phyloP scores from a whole-genome alignment of 2,329 filamentous ascomycete species.

The Xylariaceae sp. region DNA sequence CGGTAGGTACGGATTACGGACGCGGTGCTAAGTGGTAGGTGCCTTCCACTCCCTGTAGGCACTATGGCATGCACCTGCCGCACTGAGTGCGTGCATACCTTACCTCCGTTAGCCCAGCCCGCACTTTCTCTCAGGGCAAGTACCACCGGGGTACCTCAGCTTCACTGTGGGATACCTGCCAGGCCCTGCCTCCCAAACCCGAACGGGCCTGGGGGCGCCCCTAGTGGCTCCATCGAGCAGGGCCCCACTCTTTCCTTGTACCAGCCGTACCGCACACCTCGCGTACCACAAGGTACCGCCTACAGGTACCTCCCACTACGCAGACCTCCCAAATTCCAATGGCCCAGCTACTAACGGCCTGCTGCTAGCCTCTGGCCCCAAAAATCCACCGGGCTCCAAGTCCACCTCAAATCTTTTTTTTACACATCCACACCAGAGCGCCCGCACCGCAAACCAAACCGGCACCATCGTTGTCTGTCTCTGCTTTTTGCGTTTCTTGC shows the following conservation, averaged over 20 bases:
- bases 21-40: too few species aligned
- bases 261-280: not conserved
- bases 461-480: slow-evolving; percentile 35
- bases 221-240: not conserved
- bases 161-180: not conserved
- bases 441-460: slow-evolving; percentile 30
- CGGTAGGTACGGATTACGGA: not conserved
- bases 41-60: too few species aligned
- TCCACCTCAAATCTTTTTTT: slow-evolving; percentile 30
- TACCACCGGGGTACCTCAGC: too few species aligned
- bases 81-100: not conserved
- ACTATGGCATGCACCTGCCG: too few species aligned
- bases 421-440: slow-evolving; percentile 29
- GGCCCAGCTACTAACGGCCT: not conserved
- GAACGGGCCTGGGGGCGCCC: too few species aligned
- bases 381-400: slow-evolving; percentile 24
- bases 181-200: too few species aligned
- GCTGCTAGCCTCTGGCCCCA: slow-evolving; percentile 9
- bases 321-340: not conserved
- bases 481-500: slow-evolving; percentile 30
- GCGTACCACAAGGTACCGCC: not conserved
- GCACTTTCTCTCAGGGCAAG: too few species aligned
- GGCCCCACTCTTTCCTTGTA: not conserved
- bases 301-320: not conserved
- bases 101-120: too few species aligned